Evolutionary conservation across 768 basidiomycete species (phyloP).

Genomic region (Antrodiella citrinella): DNA sequence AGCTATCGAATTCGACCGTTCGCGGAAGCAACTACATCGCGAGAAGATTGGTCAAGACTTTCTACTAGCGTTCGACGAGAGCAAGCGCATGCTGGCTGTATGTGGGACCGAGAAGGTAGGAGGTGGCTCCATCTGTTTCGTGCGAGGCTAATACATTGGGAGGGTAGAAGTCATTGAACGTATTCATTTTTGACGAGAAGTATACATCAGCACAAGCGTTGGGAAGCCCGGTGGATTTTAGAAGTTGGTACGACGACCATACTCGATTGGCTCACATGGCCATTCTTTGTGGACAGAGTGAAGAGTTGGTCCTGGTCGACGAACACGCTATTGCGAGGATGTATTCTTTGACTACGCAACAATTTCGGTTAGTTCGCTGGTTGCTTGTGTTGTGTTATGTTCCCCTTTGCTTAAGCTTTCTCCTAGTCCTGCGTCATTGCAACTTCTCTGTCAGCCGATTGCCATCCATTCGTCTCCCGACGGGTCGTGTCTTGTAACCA

Average conservation of each 20-base stretch:
- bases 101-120: slow-evolving; percentile 35
- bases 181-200: slow-evolving; percentile 40
- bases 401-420: neutral
- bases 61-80: slow-evolving; percentile 45
- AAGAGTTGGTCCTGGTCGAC: slow-evolving; percentile 48
- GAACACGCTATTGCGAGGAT: slow-evolving; percentile 33
- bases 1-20: slow-evolving; percentile 19
- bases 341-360: slow-evolving; percentile 46
- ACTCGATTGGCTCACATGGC: slow-evolving; percentile 27
- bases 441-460: slow-evolving; percentile 27
- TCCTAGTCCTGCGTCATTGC: slow-evolving; percentile 40
- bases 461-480: slow-evolving; percentile 43
- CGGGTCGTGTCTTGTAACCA: slow-evolving; percentile 41
- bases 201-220: slow-evolving; percentile 32
- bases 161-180: slow-evolving; percentile 24
- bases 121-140: neutral
- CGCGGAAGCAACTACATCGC: slow-evolving; percentile 28
- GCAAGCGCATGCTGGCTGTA: slow-evolving; percentile 38
- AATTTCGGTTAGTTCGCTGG: slow-evolving; percentile 37
- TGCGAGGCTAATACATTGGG: neutral
- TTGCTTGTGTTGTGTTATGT: too few relatives aligned
- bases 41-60: slow-evolving; percentile 39
- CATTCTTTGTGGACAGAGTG: slow-evolving; percentile 37
- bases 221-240: slow-evolving; percentile 34
- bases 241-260: slow-evolving; percentile 32